Percentiles rank a stretch among this genome's conserved stretches.
These are phyloP conservation scores for Aspergillus cejpii DNA, from an alignment of 2,329 filamentous ascomycete species.

Conservation along the genomic window DNA sequence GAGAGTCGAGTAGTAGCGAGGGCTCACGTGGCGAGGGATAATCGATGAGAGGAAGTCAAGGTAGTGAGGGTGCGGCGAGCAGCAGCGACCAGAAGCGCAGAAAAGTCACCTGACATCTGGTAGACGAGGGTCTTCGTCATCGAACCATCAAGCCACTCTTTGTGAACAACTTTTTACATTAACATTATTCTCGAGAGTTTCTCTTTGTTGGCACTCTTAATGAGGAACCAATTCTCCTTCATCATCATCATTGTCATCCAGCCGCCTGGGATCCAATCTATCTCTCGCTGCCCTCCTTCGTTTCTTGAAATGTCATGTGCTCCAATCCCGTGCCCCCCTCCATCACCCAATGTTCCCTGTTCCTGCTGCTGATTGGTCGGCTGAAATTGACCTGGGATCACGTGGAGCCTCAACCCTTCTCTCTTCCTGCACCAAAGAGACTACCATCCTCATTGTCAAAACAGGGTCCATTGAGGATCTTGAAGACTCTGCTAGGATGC, in stretches of 20 bases:
- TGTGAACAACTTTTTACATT: no score
- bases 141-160: background rate
- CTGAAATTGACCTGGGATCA: conserved; percentile 23
- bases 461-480: background rate
- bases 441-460: conserved; percentile 4
- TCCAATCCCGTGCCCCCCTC: conserved; percentile 35
- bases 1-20: conserved; percentile 23
- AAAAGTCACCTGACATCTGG: conserved; percentile 31
- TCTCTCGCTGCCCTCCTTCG: conserved; percentile 15
- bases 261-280: no score
- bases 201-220: no score
- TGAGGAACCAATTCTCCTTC: no score
- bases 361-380: conserved; percentile 24
- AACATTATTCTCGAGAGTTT: no score
- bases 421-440: background rate
- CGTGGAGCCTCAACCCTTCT: conserved; percentile 15
- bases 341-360: conserved; percentile 15
- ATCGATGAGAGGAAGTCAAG: conserved; percentile 19
- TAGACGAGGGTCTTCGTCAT: conserved; percentile 4
- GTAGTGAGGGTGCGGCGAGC: conserved; percentile 16
- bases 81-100: conserved; percentile 22
- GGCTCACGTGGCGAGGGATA: conserved; percentile 38
- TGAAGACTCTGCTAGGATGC: background rate
- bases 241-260: no score
- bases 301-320: conserved; percentile 31